Evolutionary conservation across 78 protist genomes (phyloP), one percentile per base, ranked within the genome.

Genomic region (Polysphondylium violaceum): DNA sequence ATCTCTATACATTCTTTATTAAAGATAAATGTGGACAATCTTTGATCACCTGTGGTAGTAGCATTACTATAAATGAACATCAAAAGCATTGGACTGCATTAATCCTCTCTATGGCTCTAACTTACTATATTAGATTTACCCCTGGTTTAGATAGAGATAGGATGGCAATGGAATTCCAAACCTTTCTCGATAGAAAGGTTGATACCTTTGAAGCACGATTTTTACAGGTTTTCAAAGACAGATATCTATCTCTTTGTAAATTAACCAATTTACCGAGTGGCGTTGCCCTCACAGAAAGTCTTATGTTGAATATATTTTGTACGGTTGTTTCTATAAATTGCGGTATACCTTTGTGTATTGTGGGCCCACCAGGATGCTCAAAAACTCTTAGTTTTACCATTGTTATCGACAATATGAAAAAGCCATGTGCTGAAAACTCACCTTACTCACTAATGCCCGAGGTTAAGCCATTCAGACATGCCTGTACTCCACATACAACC

Each of bases 291-390:
- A 85, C 91, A 0, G 91, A 85, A 23, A 44, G 74, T 33, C 60
- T 85, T 17, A 51, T 61, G 63, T 74, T 74, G 50, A 85, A 85
- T 47, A 61, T 85, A 11, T 85, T 85, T 14, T 50, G 47, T 40
- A 85, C 58, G 16, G 50, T 71, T 14, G 36, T 85, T 33, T 43
- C 86, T 16, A 85, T 72, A 16, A 58, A 85, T 44, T 43, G 56
- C 1, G 19, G 74, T 41, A 16, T 85, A 0, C 91, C 91, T n/a
- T 27, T 85, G 5, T 73, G 81, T 60, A 85, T 85, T 25, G 91
- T 85, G 11, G 91, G 91, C 23, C 91, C 91, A 44, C 91, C 91
- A 47, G 91, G 91, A 31, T 85, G 79, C 38, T 43, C 65, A n/a
- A 85, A 85, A 47, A 85, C 91, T 2, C 55, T 85, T 33, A 40